These are phyloP conservation scores for Batrachochytrium dendrobatidis DNA, from an alignment of 371 early-diverging fungal species.

Conservation along the genomic window DNA sequence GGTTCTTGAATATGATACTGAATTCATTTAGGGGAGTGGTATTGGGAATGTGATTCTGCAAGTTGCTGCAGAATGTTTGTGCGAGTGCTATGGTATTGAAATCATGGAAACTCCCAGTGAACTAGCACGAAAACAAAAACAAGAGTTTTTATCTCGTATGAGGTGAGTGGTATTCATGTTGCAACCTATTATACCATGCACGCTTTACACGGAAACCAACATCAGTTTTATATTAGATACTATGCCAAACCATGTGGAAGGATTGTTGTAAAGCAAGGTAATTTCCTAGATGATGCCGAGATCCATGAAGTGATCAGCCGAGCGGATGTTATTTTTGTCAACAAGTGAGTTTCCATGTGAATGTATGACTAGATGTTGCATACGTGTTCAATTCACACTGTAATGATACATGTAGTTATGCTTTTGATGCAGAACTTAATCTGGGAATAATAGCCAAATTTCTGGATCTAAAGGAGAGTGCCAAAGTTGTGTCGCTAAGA, in stretches of 20 bases:
- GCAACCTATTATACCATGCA: neutral
- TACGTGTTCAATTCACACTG: neutral
- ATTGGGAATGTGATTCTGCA: slow-evolving; percentile 95
- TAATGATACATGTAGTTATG: slow-evolving; percentile 45
- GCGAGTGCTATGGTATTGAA: slow-evolving; percentile 83
- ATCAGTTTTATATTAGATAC: slow-evolving; percentile 41
- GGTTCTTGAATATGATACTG: too few relatives aligned
- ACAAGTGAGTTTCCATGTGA: slow-evolving; percentile 45
- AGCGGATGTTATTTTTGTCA: slow-evolving; percentile 88
- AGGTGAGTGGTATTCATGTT: slow-evolving; percentile 62
- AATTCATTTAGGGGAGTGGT: slow-evolving; percentile 47
- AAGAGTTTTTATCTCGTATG: slow-evolving; percentile 79
- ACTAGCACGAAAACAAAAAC: slow-evolving; percentile 67
- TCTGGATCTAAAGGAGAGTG: slow-evolving; percentile 83
- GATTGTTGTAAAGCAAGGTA: slow-evolving; percentile 30
- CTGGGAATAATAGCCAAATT: slow-evolving; percentile 74
- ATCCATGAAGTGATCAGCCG: slow-evolving; percentile 28
- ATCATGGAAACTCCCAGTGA: slow-evolving; percentile 82
- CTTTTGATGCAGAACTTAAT: slow-evolving; percentile 78
- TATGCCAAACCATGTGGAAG: slow-evolving; percentile 43
- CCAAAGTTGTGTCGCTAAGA: slow-evolving; percentile 38
- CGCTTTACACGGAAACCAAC: neutral
- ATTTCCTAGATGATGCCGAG: slow-evolving; percentile 50
- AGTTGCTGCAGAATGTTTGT: slow-evolving; percentile 82
- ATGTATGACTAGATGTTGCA: neutral